Base-by-base conservation (phyloP, 768 basidiomycete species). In the Saitozyma podzolica region DNA sequence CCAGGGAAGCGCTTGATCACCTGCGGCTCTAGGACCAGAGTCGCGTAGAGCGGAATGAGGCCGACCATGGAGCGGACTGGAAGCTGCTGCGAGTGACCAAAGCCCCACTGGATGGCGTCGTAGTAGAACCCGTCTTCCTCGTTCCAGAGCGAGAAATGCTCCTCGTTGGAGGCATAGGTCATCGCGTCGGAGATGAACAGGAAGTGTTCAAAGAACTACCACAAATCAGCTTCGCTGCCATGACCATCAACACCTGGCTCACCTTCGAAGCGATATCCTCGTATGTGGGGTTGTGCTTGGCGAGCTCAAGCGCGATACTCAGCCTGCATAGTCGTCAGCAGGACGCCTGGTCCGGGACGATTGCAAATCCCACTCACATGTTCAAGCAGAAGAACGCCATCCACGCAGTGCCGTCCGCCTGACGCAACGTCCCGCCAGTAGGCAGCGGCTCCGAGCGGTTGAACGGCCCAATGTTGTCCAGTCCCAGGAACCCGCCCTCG, bases 261-360 rank as follows among this genome's bases (percentile, higher is more conserved):
- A 96, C 96, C 80, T 99, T 99, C 54, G 93, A 96, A 20, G 96
- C 96, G 64, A 99, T 99, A 77, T 99, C 96, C 80, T 99, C 96
- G 73, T 99, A 99, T 3, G 94, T 92, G 1, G 89, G 83, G 76
- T 99, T 98, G 79, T 97, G 93, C 82, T 98, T 97, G 50, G 96
- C 96, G 47, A 99, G 82, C 78, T 99, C 96, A 50, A 99, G 85
- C 0, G 96, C 94, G 77, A 99, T 99, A 79, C 89, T 95, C 78
- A 99, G 80, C 92, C 91, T 93, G 60, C 9, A 29, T 29, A 29
- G 29, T 29, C 29, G 29, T 29, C 29, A 45, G 6, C 13, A 56
- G 51, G 20, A 55, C 56, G 40, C 54, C 41, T 16, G 19, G 20
- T 47, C 10, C 17, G 10, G n/a, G 1, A 20, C 19, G 9, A 29